Base-by-base conservation (phyloP, 305 asterid species). In the Fraxinus xanthoxyloides region DNA sequence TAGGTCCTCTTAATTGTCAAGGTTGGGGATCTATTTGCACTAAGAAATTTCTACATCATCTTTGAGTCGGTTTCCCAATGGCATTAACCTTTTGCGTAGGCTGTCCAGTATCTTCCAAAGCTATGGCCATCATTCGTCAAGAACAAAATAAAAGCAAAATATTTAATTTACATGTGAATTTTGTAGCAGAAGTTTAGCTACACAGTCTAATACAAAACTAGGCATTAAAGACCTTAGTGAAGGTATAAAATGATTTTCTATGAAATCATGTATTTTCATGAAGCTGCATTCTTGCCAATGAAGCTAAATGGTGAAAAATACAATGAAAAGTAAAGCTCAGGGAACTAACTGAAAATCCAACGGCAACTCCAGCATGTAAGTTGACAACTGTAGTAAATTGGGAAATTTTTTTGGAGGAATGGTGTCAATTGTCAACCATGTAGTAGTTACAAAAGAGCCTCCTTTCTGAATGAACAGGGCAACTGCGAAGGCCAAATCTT, bases 401-500 rank as follows among this genome's bases (percentile, higher is more conserved):
- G 32, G 32, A 30, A 30, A 2, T 32, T 32, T 32, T 32, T 32
- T 32, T 36, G 54, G 28, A 78, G 36, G 32, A 30, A 36, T 51
- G 46, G n/a, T 15, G n/a, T 51, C 61, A 5, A 51, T 15, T 78
- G 76, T 77, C 54, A 26, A 96, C 99, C 99, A 94, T 94, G 88
- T 92, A 96, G 85, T 95, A 94, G 72, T 95, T 95, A 93, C 89
- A 67, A 91, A 95, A 83, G 99, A 94, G 81, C 98, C 99, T 83
- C 97, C 98, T 87, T 92, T 93, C 84, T 93, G 95, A 90, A 94
- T 84, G 84, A 95, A 95, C 86, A 97, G 88, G 19, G 97, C 97
- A 79, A 95, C 93, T 56, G 93, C 95, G 81, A 95, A 94, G 72
- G 98, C 94, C 89, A 93, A 76, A 89, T 95, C 99, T 87, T 95